phyloP scores from a whole-genome alignment of 306 rosid species.

The Quercus suber region DNA sequence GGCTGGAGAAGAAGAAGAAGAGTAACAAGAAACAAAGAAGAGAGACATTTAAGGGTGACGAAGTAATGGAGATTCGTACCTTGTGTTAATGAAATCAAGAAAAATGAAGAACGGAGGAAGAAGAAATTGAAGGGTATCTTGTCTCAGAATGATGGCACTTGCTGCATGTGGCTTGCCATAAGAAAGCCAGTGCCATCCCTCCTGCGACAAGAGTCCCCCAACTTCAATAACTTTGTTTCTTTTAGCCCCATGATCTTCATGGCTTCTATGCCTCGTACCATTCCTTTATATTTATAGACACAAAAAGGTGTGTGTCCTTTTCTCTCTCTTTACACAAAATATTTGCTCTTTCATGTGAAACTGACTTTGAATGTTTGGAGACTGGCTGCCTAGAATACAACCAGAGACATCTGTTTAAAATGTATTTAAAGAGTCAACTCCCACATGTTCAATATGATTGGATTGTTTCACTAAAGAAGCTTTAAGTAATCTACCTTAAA shows the following conservation, averaged over 20 bases:
- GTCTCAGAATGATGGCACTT: conserved; percentile 1
- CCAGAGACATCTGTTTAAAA: not conserved
- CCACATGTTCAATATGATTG: not conserved
- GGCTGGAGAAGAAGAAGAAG: not conserved
- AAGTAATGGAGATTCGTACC: not conserved
- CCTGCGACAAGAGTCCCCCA: not conserved
- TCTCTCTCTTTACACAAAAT: not conserved
- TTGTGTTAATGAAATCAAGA: not conserved
- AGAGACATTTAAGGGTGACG: not conserved
- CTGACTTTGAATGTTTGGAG: not conserved
- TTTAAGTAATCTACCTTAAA: not conserved
- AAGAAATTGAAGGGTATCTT: not conserved
- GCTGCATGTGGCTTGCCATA: not conserved
- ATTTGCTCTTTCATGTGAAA: not conserved
- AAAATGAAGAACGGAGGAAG: not conserved
- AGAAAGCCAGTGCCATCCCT: not conserved
- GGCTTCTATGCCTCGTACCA: not conserved
- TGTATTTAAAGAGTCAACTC: not conserved
- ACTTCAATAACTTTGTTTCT: not conserved
- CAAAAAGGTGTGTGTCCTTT: not conserved
- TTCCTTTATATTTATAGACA: not conserved
- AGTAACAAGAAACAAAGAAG: not conserved
- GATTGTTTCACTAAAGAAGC: not conserved
- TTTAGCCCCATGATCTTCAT: not conserved
- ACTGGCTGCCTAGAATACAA: not conserved